These are phyloP conservation scores for Penicillium goetzii DNA, from an alignment of 495 filamentous ascomycete species.

Conservation along the genomic window DNA sequence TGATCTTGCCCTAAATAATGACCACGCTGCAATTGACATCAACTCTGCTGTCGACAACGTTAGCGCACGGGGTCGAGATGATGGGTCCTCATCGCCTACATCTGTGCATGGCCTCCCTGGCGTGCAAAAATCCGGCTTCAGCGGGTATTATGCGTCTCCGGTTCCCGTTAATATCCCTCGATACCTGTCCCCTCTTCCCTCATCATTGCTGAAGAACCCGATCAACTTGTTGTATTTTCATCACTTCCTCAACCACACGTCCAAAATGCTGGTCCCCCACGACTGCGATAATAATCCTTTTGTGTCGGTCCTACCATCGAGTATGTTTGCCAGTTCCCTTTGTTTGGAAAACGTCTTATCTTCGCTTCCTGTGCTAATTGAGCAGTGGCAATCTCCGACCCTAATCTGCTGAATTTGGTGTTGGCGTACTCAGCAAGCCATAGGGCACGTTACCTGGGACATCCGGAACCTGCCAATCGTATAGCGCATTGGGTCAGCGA, in stretches of 20 bases:
- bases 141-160: constrained; percentile 69
- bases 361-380: constrained; percentile 20
- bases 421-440: constrained; percentile 84
- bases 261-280: constrained; percentile 73
- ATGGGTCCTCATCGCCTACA: constrained; percentile 14
- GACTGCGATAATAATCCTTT: constrained; percentile 78
- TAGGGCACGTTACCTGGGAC: constrained; percentile 73
- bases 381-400: constrained; percentile 66
- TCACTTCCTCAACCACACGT: constrained; percentile 82
- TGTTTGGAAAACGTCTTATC: background rate
- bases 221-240: constrained; percentile 80
- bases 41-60: constrained; percentile 43
- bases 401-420: constrained; percentile 73
- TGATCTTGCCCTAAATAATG: constrained; percentile 71
- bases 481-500: constrained; percentile 80
- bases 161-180: constrained; percentile 70
- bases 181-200: constrained; percentile 66
- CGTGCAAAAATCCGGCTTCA: constrained; percentile 21
- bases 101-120: constrained; percentile 9
- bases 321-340: constrained; percentile 46
- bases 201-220: constrained; percentile 68
- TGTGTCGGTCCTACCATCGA: constrained; percentile 67
- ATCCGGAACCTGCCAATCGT: constrained; percentile 74
- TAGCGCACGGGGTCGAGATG: constrained; percentile 23
- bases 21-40: constrained; percentile 58